Base-by-base conservation (phyloP, 345 rosid species). In the Conringia planisiliqua region DNA sequence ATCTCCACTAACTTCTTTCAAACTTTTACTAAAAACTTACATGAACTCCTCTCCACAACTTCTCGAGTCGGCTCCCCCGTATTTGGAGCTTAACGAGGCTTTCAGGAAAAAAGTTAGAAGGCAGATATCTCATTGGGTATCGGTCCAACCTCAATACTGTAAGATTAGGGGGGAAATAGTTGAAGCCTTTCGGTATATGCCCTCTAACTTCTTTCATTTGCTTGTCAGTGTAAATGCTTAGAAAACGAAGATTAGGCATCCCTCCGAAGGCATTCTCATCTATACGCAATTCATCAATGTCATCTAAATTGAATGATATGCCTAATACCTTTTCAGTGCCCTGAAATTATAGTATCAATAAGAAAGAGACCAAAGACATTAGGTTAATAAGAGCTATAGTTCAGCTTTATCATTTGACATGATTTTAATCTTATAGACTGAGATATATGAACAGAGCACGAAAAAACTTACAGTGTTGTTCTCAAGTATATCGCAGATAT, bases 311-410 rank as follows among this genome's bases (percentile, higher is more conserved):
- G 4, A 82, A 7, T 16, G 50, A 9, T 36, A 78, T 57, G 3
- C 80, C 82, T 39, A 70, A 13, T 16, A 78, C 17, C 4, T 11
- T 40, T 61, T 65, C 7, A 11, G 71, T 66, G 16, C 77, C 80
- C 80, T 81, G 55, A 32, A 1, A 56, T 7, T 22, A 22, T n/a
- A 22, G 24, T 22, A 22, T 22, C 24, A 22, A 22, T 22, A 22
- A 22, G 24, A 22, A 22, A 22, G 24, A 22, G 24, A 22, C 24
- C 24, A 22, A 22, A 22, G 24, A 1, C 24, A 22, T 22, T 22
- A 22, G 24, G 24, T 22, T 22, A 22, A 22, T 22, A 22, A 22
- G 24, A 22, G 24, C 24, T 22, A 22, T 22, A 22, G 24, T 22
- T 22, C 24, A 22, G 24, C 24, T 22, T 22, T 22, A 22, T 22